Evolutionary conservation across 1,139 yeast species (phyloP).

Genomic region (Taiozyma onychis): DNA sequence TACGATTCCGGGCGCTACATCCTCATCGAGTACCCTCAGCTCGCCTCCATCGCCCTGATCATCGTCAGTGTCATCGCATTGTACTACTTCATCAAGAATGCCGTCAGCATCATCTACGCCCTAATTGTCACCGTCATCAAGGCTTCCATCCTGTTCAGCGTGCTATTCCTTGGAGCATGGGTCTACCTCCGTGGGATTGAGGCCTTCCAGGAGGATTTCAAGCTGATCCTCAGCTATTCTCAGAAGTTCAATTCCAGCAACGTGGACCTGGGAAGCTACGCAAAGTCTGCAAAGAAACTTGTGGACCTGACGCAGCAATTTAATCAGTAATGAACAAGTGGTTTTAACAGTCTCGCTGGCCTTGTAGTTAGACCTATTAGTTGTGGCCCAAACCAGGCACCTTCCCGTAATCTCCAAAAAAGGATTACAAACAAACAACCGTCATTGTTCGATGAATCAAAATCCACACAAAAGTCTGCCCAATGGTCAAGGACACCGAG

Average conservation of each 20-base stretch:
- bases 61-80: constrained; percentile 8
- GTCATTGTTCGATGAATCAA: too few relatives aligned
- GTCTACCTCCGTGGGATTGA: constrained; percentile 20
- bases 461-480: too few relatives aligned
- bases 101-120: constrained; percentile 14
- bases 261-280: neutral
- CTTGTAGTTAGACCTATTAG: too few relatives aligned
- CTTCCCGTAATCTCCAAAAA: neutral
- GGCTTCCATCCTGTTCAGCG: constrained; percentile 4
- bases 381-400: neutral
- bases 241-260: neutral
- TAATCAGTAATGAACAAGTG: neutral
- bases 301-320: neutral
- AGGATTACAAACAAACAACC: neutral
- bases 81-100: constrained; percentile 17
- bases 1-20: constrained; percentile 1
- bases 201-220: constrained; percentile 10
- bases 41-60: constrained; percentile 8
- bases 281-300: neutral
- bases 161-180: constrained; percentile 13
- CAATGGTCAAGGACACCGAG: constrained; percentile 88
- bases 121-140: constrained; percentile 15
- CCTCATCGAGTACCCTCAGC: constrained; percentile 16
- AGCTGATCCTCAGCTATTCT: constrained; percentile 5
- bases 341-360: too few relatives aligned